Percentiles rank a stretch among this genome's conserved stretches.
Conservation (phyloP, 257 asterid genomes). For the Paulownia fortunei region DNA sequence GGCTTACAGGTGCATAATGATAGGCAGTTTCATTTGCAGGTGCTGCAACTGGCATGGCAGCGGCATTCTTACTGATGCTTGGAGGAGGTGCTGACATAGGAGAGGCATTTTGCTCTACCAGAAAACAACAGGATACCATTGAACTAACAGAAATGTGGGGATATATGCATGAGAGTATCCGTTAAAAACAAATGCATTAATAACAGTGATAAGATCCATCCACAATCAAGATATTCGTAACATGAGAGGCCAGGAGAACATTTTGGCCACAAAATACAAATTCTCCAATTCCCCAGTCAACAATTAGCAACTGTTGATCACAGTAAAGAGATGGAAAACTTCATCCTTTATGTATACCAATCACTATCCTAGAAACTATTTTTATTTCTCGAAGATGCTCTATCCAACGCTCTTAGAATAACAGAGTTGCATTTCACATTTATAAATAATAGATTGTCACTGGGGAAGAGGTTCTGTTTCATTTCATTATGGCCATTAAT, state of each 20-base stretch:
- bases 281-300: neutral
- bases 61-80: constrained; percentile 43
- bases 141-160: constrained; percentile 11
- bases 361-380: neutral
- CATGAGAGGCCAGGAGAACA: neutral
- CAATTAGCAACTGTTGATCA: neutral
- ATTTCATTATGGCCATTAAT: neutral
- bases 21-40: constrained; percentile 44
- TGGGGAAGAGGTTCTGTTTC: neutral
- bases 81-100: constrained; percentile 59
- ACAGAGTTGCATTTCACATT: neutral
- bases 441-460: neutral
- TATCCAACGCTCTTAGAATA: neutral
- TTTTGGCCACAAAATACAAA: neutral
- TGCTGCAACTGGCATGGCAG: constrained; percentile 55
- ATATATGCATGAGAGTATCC: neutral
- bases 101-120: constrained; percentile 54
- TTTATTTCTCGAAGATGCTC: constrained; percentile 6
- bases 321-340: neutral
- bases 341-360: neutral
- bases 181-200: neutral
- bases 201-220: neutral
- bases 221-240: neutral
- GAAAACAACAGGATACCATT: constrained; percentile 15
- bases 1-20: constrained; percentile 44